These are phyloP conservation scores for Backusella sp. DNA, from an alignment of 192 early-diverging fungal genomes.

Conservation along the genomic window DNA sequence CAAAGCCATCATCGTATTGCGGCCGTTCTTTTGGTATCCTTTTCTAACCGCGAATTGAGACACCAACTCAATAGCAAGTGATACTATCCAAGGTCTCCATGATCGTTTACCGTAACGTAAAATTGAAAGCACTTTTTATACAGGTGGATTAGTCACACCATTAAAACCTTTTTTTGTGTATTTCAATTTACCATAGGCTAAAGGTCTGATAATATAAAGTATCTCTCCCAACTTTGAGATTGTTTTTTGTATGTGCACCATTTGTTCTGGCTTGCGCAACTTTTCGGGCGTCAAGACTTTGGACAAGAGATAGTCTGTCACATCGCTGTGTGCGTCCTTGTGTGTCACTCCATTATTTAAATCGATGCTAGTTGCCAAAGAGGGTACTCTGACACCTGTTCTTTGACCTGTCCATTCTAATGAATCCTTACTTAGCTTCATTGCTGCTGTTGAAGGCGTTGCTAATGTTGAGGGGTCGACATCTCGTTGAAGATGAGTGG, in stretches of 20 bases:
- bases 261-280: constrained; percentile 63
- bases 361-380: constrained; percentile 15
- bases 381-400: constrained; percentile 25
- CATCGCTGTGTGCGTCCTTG: constrained; percentile 29
- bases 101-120: constrained; percentile 68
- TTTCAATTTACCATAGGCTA: constrained; percentile 69
- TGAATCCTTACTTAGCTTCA: constrained; percentile 9
- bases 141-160: neutral
- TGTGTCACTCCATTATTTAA: constrained; percentile 15
- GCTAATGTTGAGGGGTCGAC: constrained; percentile 56
- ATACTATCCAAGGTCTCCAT: constrained; percentile 86
- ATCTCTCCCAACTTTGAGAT: constrained; percentile 63
- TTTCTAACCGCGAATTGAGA: constrained; percentile 46
- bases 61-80: constrained; percentile 68
- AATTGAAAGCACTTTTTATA: constrained; percentile 66
- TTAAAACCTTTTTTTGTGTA: neutral
- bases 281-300: constrained; percentile 62
- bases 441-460: constrained; percentile 18
- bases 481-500: constrained; percentile 63
- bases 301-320: constrained; percentile 52
- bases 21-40: constrained; percentile 4
- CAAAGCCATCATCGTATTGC: constrained; percentile 50
- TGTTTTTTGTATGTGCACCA: constrained; percentile 58
- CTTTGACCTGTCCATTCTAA: constrained; percentile 38
- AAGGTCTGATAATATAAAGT: constrained; percentile 79